phyloP scores from a whole-genome alignment of 192 early-diverging fungal genomes.

The Backusella parvicylindrica region DNA sequence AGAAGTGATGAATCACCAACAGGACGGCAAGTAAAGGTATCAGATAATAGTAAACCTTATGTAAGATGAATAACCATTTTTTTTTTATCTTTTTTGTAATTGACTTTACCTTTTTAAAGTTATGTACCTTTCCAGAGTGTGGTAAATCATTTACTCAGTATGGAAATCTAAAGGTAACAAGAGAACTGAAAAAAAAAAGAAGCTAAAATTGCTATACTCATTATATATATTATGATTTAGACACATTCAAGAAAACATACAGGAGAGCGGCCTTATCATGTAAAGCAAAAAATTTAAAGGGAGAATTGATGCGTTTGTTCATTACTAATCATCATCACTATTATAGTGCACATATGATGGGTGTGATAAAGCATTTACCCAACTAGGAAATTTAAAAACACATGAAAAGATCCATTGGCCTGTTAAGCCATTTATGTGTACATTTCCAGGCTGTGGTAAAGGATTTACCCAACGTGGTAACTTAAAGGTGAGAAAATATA shows the following conservation, averaged over 20 bases:
- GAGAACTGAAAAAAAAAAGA: neutral
- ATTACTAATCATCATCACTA: neutral
- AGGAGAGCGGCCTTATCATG: conserved; percentile 16
- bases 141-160: conserved; percentile 10
- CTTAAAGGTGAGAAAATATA: conserved; percentile 6
- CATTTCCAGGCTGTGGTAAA: conserved; percentile 7
- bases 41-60: conserved; percentile 5
- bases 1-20: neutral
- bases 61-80: conserved; percentile 5
- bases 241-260: conserved; percentile 21
- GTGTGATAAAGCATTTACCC: conserved; percentile 15
- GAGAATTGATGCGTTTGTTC: no score
- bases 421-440: conserved; percentile 12
- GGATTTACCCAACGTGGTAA: conserved; percentile 17
- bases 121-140: conserved; percentile 1
- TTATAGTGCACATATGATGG: conserved; percentile 7
- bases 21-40: neutral
- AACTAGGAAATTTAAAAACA: conserved; percentile 17
- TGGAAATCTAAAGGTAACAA: conserved; percentile 1
- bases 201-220: no score
- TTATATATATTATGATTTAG: neutral
- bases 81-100: neutral
- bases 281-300: neutral
- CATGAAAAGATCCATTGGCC: conserved; percentile 20
- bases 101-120: neutral